Evolutionary conservation across 2,329 filamentous ascomycete species (phyloP), one percentile per base, ranked within the genome.

Genomic region (Sclerotinia subarctica): DNA sequence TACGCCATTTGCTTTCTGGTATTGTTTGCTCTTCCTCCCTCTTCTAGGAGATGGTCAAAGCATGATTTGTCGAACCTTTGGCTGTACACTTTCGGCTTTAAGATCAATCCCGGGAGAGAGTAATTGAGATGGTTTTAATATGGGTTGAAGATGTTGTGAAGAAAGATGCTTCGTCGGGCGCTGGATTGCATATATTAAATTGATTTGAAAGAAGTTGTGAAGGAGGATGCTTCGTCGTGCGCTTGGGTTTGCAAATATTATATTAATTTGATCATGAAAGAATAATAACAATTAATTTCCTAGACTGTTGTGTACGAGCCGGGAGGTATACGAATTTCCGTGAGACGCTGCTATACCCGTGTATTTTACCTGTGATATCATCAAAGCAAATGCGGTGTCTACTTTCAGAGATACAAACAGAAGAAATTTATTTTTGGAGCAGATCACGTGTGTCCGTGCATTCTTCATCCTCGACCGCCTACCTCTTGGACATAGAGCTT

Each of bases 201-300:
- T 3, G 10, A 29, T 13, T 29, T 2, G n/a, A n/a, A n/a, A n/a
- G 17, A 32, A 32, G 42, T 5, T 15, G 24, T 42, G 19, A 4
- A 59, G 8, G 21, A n/a, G 3, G 8, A 29, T 29, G 19, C 13
- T 42, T 42, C 38, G 38, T 15, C 38, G 38, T 11, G 38, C 38
- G 1, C 38, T 15, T 10, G 38, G 11, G 13, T 42, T 17, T 42
- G 4, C 13, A 42, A 5, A 42, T 17, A 42, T 42, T 17, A 42
- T 42, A 15, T 5, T 3, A 11, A 29, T 15, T 29, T 5, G 17
- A 35, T 35, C 7, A 35, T 35, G 35, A 21, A 32, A 53, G 1
- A 47, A 59, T 59, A 42, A 29, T 32, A 26, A n/a, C 19, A 60
- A 35, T 60, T 47, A 60, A 47, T 60, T n/a, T 32, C 42, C 57